These are phyloP conservation scores for Selaginella moellendorffii DNA, from an alignment of 75 land plant species.

Conservation along the genomic window DNA sequence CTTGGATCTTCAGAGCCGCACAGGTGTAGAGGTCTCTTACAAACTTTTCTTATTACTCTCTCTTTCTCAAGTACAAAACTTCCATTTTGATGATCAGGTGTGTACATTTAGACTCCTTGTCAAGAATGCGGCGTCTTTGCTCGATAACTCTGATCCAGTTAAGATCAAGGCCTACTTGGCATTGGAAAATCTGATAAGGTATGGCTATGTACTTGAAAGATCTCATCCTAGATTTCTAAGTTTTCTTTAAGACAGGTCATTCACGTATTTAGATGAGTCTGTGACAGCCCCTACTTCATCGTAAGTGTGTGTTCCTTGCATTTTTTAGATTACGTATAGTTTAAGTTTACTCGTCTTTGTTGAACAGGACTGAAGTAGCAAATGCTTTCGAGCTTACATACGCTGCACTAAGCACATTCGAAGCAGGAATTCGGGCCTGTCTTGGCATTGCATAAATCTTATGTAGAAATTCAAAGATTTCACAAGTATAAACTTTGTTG, in stretches of 20 bases:
- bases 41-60: not conserved
- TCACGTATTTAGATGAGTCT: not conserved
- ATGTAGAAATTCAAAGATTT: too few species aligned
- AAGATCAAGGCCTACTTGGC: constrained; percentile 62
- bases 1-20: constrained; percentile 53
- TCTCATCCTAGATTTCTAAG: not conserved
- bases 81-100: too few species aligned
- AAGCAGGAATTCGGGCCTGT: not conserved
- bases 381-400: not conserved
- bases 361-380: not conserved
- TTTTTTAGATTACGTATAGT: not conserved
- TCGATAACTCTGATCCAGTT: constrained; percentile 53
- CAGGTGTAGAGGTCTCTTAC: constrained; percentile 72
- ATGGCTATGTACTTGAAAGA: not conserved
- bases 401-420: not conserved
- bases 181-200: constrained; percentile 60
- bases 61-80: too few species aligned
- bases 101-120: constrained; percentile 74
- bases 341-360: not conserved
- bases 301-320: not conserved
- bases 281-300: not conserved
- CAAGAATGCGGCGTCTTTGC: constrained; percentile 83
- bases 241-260: not conserved
- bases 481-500: too few species aligned
- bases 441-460: not conserved